Conservation (phyloP, 192 early-diverging fungal genomes). For the Dissophora globulifera region DNA sequence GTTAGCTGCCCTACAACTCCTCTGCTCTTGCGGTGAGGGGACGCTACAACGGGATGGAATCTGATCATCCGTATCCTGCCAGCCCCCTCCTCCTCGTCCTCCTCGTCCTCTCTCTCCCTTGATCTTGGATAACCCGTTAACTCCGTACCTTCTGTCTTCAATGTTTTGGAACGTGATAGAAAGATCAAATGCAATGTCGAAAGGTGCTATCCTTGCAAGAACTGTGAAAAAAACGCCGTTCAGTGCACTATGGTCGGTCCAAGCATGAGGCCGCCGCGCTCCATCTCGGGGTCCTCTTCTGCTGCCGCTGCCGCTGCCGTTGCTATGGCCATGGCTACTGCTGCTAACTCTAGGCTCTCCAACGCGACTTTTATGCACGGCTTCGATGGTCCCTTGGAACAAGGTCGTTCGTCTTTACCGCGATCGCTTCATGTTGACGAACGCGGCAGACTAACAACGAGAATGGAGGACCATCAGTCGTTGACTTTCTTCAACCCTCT, state of each 20-base stretch:
- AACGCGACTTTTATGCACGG: background rate
- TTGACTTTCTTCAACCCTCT: constrained; percentile 1
- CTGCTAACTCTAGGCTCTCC: constrained; percentile 19
- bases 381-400: constrained; percentile 5
- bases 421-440: constrained; percentile 7
- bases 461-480: constrained; percentile 19
- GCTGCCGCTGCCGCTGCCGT: constrained; percentile 39
- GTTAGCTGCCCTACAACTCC: no score
- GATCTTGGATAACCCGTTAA: no score
- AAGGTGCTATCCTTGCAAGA: constrained; percentile 33
- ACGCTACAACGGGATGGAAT: no score
- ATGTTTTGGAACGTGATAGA: no score
- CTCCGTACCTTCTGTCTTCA: no score
- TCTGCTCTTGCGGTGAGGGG: no score
- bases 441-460: background rate
- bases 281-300: constrained; percentile 38
- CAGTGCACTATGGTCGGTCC: constrained; percentile 45
- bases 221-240: constrained; percentile 40
- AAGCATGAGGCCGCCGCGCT: constrained; percentile 43
- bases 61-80: no score
- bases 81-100: no score
- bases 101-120: no score
- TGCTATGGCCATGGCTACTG: constrained; percentile 43
- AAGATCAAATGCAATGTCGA: constrained; percentile 54
- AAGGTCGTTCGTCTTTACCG: background rate